Conservation (phyloP, 2,329 filamentous ascomycete species). For the Diplodia corticola region DNA sequence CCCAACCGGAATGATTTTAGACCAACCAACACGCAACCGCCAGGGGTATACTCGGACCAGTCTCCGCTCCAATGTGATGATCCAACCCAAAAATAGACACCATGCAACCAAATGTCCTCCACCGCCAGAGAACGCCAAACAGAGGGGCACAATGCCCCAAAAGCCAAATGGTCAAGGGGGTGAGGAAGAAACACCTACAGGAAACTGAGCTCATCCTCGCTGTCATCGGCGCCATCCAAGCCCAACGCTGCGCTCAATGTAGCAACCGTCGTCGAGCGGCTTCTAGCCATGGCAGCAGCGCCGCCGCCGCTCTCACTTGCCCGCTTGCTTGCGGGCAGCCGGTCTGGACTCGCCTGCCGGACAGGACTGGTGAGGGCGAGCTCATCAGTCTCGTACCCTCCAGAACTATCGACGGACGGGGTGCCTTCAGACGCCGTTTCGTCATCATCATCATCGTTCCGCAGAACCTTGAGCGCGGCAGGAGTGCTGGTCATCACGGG, state of each 20-base stretch:
- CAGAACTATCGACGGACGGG: background rate
- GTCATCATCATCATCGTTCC: background rate
- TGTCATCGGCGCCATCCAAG: slow-evolving; percentile 6
- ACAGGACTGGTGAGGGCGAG: background rate
- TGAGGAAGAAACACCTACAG: background rate
- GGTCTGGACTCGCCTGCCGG: background rate
- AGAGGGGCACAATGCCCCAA: no score
- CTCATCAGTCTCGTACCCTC: background rate
- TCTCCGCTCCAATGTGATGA: background rate
- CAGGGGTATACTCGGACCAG: no score
- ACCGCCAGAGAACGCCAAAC: no score
- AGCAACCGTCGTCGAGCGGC: background rate
- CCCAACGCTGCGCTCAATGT: slow-evolving; percentile 7
- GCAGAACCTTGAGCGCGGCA: background rate
- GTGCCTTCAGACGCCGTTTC: background rate
- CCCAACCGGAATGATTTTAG: no score
- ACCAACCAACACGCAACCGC: no score
- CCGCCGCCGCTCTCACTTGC: background rate
- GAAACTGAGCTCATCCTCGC: slow-evolving; percentile 19
- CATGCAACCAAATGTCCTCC: no score
- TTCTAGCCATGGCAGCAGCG: background rate
- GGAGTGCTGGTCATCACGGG: background rate
- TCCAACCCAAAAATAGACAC: background rate
- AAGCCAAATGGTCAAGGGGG: no score
- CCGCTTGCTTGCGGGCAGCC: background rate